phyloP scores from a whole-genome alignment of 2,329 filamentous ascomycete genomes.

The Stagonosporopsis chrysanthemi region DNA sequence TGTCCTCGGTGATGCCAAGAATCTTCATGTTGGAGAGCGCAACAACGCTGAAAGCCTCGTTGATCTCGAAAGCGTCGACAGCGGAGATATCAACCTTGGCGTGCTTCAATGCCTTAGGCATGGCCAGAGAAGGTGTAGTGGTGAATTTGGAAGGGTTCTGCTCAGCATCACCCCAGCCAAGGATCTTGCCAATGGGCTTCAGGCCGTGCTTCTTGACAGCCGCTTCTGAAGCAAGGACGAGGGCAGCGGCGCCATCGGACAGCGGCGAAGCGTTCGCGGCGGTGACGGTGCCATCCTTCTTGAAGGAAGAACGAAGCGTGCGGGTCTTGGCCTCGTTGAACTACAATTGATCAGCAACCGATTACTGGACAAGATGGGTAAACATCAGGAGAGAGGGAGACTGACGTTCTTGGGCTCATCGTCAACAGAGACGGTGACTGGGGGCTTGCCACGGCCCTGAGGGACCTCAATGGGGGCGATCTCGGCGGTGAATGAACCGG shows the following conservation, averaged over 20 bases:
- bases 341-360: slow-evolving; percentile 28
- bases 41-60: slow-evolving; percentile 98
- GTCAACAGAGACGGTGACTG: slow-evolving; percentile 79
- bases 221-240: slow-evolving; percentile 92
- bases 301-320: slow-evolving; percentile 75
- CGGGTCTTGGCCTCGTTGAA: slow-evolving; percentile 62
- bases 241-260: slow-evolving; percentile 90
- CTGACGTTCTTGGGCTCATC: slow-evolving; percentile 92
- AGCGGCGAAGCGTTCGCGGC: slow-evolving; percentile 96
- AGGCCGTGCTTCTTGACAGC: slow-evolving; percentile 91
- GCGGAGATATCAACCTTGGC: slow-evolving; percentile 79
- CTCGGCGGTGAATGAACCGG: slow-evolving; percentile 81
- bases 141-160: slow-evolving; percentile 95
- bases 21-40: slow-evolving; percentile 96
- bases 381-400: slow-evolving; percentile 3
- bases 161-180: slow-evolving; percentile 95
- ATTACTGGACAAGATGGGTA: slow-evolving; percentile 3
- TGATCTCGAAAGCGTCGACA: slow-evolving; percentile 97
- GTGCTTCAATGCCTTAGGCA: slow-evolving; percentile 97
- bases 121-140: slow-evolving; percentile 88
- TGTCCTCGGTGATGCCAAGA: slow-evolving; percentile 77
- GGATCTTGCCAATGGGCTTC: slow-evolving; percentile 94
- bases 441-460: slow-evolving; percentile 88
- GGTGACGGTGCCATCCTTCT: slow-evolving; percentile 86
- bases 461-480: slow-evolving; percentile 89